Base-by-base conservation (phyloP, 176 grass and related monocot species). In the Chrysopogon serrulatus region DNA sequence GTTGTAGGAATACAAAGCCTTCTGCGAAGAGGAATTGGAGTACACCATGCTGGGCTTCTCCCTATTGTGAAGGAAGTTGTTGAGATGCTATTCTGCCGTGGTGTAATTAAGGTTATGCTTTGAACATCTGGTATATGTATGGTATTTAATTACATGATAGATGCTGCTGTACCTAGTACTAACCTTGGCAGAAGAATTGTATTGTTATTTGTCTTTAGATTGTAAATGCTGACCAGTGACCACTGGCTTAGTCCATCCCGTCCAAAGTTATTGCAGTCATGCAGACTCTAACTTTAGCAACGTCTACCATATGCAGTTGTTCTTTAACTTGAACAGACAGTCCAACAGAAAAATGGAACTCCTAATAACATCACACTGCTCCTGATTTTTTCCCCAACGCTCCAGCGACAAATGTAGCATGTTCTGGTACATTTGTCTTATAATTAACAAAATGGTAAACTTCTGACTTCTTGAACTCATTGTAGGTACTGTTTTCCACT, bases 21-120 rank as follows among this genome's bases (percentile, higher is more conserved):
- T 71, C 87, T 98, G 60, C 86, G 86, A 72, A 91, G 93, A 93
- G 96, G 96, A 62, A 92, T 98, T 76, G 92, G 92, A 64, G 93
- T 95, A 47, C 96, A 98, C 77, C 96, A 98, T 88, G 93, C 96
- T 73, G 96, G 96, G 54, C 92, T 98, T 90, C 96, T 98, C 91
- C 96, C 96, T 79, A 98, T 98, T 69, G 92, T 95, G 39, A 98
- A 98, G 85, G 92, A 98, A 98, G 96, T 98, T 60, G 96, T 98
- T 71, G 96, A 98, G 77, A 98, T 98, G 96, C 91, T 98, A 26
- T 98, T 98, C 84, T 98, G 96, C 84, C 91, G 87, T 73, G 96
- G 96, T 24, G 90, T 95, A 43, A 95, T 98, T 60, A 98, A 98
- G 96, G 95, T 98, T 92, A 88, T 49, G 56, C 53, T 74, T 71